Conservation (phyloP, 768 basidiomycete genomes). For the Phlebiopsis gigantea region DNA sequence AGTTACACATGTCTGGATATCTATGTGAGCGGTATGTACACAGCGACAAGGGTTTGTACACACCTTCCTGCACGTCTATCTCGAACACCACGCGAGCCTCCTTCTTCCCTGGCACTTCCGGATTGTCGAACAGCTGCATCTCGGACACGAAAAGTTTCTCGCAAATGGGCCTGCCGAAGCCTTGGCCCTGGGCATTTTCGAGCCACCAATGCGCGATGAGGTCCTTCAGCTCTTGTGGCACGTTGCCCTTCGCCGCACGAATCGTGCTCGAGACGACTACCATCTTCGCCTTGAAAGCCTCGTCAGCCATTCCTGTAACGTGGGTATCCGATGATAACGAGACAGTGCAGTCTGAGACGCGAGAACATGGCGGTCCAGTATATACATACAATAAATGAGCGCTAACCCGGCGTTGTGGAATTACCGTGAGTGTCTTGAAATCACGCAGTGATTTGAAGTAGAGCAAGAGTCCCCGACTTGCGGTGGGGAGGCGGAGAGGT, state of each 20-base stretch:
- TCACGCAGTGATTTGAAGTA: too few species aligned
- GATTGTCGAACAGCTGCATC: constrained; percentile 13
- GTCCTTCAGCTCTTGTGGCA: constrained; percentile 5
- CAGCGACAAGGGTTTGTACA: too few species aligned
- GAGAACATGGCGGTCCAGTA: not conserved
- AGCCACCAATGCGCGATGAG: constrained; percentile 4
- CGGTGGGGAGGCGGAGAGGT: too few species aligned
- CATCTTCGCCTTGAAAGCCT: not conserved
- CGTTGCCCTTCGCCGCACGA: constrained; percentile 9
- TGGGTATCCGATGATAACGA: not conserved
- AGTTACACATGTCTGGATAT: constrained; percentile 24
- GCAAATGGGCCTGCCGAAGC: constrained; percentile 3
- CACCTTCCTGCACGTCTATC: constrained; percentile 23
- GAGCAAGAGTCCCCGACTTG: too few species aligned
- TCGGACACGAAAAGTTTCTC: constrained; percentile 6
- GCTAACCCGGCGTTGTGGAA: not conserved
- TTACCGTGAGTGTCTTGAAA: too few species aligned
- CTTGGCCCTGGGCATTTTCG: not conserved
- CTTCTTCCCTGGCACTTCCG: constrained; percentile 28
- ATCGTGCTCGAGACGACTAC: constrained; percentile 1
- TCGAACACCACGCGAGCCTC: constrained; percentile 25
- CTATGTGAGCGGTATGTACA: not conserved
- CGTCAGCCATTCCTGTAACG: not conserved
- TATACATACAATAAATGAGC: not conserved
- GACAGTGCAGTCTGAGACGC: not conserved